Evolutionary conservation across 768 basidiomycete genomes (phyloP).

Genomic region (Tricholoma sp.): DNA sequence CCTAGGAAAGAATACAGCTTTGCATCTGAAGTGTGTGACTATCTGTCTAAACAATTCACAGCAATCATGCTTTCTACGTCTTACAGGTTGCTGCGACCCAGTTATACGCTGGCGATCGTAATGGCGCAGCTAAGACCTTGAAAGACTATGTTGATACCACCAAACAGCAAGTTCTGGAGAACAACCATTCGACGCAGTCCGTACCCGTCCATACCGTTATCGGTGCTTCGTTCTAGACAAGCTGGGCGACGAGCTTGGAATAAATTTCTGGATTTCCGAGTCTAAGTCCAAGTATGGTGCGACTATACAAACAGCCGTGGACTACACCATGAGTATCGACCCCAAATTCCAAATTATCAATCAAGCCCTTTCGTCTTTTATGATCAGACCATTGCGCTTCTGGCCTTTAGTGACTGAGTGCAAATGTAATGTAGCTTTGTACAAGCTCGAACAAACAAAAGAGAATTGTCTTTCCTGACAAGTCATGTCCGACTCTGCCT

Average conservation of each 20-base stretch:
- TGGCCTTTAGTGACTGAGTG: background rate
- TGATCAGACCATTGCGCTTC: conserved; percentile 27
- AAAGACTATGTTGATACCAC: conserved; percentile 37
- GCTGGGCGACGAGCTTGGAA: conserved; percentile 45
- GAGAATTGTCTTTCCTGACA: background rate
- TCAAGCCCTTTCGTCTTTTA: conserved; percentile 42
- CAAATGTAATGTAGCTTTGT: too few relatives aligned
- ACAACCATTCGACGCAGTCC: conserved; percentile 52
- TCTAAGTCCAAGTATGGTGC: conserved; percentile 27
- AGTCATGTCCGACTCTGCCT: conserved; percentile 68
- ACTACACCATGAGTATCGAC: conserved; percentile 38
- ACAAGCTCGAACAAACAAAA: background rate
- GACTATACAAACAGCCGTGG: conserved; percentile 48
- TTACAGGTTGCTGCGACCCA: conserved; percentile 40
- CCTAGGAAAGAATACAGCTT: conserved; percentile 35
- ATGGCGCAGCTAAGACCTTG: conserved; percentile 34
- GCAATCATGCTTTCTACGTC: conserved; percentile 52
- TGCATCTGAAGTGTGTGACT: background rate
- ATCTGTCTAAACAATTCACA: conserved; percentile 15
- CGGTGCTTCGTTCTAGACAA: conserved; percentile 56
- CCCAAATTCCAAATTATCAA: conserved; percentile 33
- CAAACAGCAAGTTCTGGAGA: conserved; percentile 50
- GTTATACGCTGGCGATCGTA: conserved; percentile 33
- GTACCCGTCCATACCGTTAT: conserved; percentile 53
- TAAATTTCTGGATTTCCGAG: conserved; percentile 41